These are phyloP conservation scores for Xylaria polymorpha DNA, from an alignment of 2,329 filamentous ascomycete genomes.

Conservation along the genomic window DNA sequence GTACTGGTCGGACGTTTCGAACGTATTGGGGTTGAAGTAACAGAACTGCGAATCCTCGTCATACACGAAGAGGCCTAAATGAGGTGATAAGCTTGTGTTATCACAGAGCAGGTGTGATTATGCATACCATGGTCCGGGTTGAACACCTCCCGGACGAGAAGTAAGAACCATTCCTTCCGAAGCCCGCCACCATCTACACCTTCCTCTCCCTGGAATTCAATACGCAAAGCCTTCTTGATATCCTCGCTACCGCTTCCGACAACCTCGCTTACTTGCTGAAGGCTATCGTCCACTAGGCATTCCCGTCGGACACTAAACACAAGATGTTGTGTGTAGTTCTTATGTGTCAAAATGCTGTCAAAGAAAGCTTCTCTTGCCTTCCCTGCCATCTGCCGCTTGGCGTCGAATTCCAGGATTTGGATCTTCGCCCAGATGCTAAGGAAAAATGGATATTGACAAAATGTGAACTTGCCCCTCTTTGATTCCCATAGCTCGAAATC, in stretches of 20 bases:
- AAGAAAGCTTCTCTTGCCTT: conserved; percentile 93
- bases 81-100: conserved; percentile 27
- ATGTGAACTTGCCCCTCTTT: conserved; percentile 78
- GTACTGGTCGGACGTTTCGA: conserved; percentile 92
- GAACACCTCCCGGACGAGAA: conserved; percentile 89
- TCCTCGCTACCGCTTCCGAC: conserved; percentile 84
- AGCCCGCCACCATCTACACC: conserved; percentile 90
- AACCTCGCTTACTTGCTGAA: conserved; percentile 85
- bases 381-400: conserved; percentile 86
- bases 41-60: conserved; percentile 91
- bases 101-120: conserved; percentile 12
- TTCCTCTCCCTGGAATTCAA: conserved; percentile 89
- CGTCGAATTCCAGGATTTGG: conserved; percentile 88
- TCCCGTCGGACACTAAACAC: conserved; percentile 82
- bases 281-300: conserved; percentile 87
- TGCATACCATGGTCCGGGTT: conserved; percentile 85
- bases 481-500: conserved; percentile 92
- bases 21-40: conserved; percentile 91
- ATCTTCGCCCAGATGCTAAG: conserved; percentile 94
- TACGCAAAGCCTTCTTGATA: conserved; percentile 88
- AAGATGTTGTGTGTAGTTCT: conserved; percentile 80
- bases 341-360: conserved; percentile 82
- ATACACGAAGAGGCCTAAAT: conserved; percentile 85
- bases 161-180: conserved; percentile 93
- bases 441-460: conserved; percentile 93